These are phyloP conservation scores for Entomortierella parvispora DNA, from an alignment of 192 early-diverging fungal species.

Conservation along the genomic window DNA sequence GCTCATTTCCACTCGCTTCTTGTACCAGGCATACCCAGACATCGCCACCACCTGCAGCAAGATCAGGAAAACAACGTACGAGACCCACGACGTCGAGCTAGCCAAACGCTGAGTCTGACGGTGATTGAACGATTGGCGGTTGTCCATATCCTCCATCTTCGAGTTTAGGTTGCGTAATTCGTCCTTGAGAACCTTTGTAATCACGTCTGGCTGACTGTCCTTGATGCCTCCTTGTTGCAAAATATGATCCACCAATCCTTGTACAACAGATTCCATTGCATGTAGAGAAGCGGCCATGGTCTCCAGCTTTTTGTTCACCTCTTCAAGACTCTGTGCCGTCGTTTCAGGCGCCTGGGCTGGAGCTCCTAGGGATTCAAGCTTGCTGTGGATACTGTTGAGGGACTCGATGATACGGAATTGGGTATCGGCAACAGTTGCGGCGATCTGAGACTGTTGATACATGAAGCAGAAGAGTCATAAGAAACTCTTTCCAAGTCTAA, in stretches of 20 bases:
- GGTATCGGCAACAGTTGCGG: constrained; percentile 20
- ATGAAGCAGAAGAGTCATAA: background rate
- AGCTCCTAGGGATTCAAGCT: constrained; percentile 30
- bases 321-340: constrained; percentile 14
- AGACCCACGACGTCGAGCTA: constrained; percentile 42
- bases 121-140: constrained; percentile 40
- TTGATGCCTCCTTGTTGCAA: constrained; percentile 15
- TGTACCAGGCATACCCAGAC: constrained; percentile 45
- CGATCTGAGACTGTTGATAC: constrained; percentile 13
- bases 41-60: constrained; percentile 31
- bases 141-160: constrained; percentile 52
- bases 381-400: constrained; percentile 50
- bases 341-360: constrained; percentile 36
- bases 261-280: constrained; percentile 49
- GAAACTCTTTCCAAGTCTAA: background rate
- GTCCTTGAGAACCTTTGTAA: constrained; percentile 40
- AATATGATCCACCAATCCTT: constrained; percentile 47
- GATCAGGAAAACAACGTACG: constrained; percentile 41
- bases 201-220: constrained; percentile 8
- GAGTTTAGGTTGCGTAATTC: constrained; percentile 30
- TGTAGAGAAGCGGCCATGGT: constrained; percentile 35
- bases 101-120: constrained; percentile 36
- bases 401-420: constrained; percentile 47
- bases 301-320: constrained; percentile 32
- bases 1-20: constrained; percentile 35